Evolutionary conservation across 2,329 filamentous ascomycete genomes (phyloP).

Genomic region (Alternaria gaisen): DNA sequence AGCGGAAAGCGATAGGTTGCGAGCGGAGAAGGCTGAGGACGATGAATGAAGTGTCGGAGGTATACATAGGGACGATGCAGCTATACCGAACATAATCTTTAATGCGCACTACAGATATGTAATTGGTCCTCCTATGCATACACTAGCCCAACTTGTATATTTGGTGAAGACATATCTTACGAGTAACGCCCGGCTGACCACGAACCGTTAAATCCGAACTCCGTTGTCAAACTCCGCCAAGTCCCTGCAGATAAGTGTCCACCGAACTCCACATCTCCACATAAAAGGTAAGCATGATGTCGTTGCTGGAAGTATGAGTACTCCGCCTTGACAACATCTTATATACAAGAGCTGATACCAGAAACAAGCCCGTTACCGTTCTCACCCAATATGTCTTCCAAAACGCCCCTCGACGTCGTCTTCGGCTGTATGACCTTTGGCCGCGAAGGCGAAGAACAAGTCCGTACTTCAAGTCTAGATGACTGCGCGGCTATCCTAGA

Average conservation of each 20-base stretch:
- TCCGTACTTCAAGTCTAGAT: constrained; percentile 27
- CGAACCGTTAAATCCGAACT: not conserved
- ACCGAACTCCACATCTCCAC: not conserved
- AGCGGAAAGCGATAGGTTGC: constrained; percentile 22
- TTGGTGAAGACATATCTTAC: not conserved
- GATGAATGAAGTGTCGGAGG: not conserved
- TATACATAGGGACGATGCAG: not conserved
- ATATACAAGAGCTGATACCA: not conserved
- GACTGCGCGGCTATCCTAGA: constrained; percentile 40
- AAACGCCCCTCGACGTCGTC: constrained; percentile 36
- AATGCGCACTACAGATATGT: not conserved
- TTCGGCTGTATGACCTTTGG: constrained; percentile 54
- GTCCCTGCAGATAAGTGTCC: not conserved
- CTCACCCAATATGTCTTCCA: constrained; percentile 16
- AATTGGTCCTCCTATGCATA: too few relatives aligned
- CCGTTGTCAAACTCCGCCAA: constrained; percentile 1
- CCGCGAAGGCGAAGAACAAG: constrained; percentile 28
- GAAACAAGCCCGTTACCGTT: not conserved
- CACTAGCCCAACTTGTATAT: not conserved
- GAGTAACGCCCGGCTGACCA: not conserved
- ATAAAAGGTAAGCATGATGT: not conserved
- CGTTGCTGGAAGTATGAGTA: not conserved
- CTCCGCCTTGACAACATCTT: not conserved
- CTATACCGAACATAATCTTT: not conserved
- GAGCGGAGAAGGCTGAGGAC: not conserved